Evolutionary conservation across 257 asterid species (phyloP).

Genomic region (Striga asiatica): DNA sequence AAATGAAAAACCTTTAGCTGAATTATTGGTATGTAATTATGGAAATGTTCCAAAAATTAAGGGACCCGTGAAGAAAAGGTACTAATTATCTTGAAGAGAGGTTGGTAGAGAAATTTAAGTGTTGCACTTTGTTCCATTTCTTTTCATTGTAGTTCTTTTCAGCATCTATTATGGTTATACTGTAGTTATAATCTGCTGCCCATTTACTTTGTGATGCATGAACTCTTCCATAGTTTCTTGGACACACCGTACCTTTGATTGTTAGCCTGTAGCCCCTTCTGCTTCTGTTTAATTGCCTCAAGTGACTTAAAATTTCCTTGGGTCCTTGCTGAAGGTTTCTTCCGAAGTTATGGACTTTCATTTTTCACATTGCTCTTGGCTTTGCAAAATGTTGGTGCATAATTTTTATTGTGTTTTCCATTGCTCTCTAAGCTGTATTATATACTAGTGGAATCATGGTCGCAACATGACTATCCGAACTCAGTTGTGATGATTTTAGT

Average conservation of each 20-base stretch:
- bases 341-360: background rate
- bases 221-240: no score
- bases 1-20: slow-evolving; percentile 5
- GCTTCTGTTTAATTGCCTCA: background rate
- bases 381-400: background rate
- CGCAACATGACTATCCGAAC: background rate
- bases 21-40: background rate
- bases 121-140: background rate
- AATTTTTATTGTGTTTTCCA: background rate
- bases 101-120: background rate
- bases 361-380: background rate
- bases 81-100: background rate
- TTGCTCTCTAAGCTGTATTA: background rate
- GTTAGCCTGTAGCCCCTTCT: no score
- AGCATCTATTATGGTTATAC: no score
- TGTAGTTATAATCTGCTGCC: background rate
- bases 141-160: background rate
- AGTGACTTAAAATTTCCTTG: background rate
- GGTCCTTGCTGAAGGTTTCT: no score
- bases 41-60: background rate
- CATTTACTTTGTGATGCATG: background rate
- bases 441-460: background rate
- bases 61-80: background rate
- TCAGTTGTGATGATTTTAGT: background rate
- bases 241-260: background rate